Conservation (phyloP, 495 filamentous ascomycete species). For the Penicillium samsonianum region DNA sequence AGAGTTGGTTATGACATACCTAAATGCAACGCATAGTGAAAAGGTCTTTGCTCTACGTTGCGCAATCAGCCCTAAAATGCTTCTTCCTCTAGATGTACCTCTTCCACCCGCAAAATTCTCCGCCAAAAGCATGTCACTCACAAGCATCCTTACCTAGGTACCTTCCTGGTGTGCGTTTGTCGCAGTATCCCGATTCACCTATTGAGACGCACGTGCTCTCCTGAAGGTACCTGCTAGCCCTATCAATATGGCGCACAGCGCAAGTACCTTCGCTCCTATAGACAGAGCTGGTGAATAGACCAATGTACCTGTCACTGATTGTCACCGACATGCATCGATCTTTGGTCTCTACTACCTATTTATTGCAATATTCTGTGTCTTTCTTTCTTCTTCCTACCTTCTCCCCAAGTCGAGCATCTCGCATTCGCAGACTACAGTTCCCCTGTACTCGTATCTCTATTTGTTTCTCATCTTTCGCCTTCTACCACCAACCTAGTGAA, state of each 20-base stretch:
- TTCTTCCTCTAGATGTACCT: neutral
- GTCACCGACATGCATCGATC: neutral
- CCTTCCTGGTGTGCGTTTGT: too few relatives aligned
- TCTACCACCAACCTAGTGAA: too few relatives aligned
- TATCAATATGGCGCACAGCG: neutral
- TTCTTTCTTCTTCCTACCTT: neutral
- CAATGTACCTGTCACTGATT: neutral
- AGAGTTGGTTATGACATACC: too few relatives aligned
- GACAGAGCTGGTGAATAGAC: neutral
- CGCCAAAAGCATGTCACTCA: neutral
- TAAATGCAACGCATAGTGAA: too few relatives aligned
- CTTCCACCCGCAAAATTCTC: neutral
- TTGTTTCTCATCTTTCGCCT: too few relatives aligned
- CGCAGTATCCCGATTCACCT: neutral
- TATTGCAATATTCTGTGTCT: neutral
- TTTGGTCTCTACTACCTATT: neutral
- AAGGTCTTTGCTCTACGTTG: too few relatives aligned
- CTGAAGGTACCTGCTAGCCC: slow-evolving; percentile 6
- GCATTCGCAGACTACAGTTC: neutral
- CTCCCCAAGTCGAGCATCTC: neutral
- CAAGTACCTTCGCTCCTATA: neutral
- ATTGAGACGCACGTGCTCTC: neutral
- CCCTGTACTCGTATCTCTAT: too few relatives aligned
- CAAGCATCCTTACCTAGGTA: too few relatives aligned
- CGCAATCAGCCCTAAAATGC: too few relatives aligned